Percentiles rank a stretch among this genome's conserved stretches.
Evolutionary conservation across 768 basidiomycete species (phyloP).

Genomic region (Cystobasidium ongulense): DNA sequence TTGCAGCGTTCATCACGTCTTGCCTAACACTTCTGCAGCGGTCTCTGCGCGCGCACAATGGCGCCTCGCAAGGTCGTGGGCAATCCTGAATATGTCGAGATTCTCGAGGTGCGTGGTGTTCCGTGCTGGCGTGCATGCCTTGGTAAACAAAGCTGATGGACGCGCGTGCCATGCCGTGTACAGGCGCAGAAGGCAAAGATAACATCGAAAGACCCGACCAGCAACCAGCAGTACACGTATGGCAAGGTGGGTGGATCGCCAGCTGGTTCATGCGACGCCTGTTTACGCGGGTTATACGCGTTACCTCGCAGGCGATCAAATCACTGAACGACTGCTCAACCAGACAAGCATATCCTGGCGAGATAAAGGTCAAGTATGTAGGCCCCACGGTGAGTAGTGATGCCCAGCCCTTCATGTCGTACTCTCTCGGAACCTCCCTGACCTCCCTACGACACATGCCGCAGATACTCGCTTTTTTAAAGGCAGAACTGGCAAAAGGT

Average conservation of each 20-base stretch:
- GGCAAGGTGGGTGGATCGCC: not conserved
- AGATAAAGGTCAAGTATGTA: constrained; percentile 11
- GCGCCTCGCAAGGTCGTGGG: not conserved
- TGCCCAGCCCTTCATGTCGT: not conserved
- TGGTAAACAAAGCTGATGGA: not conserved
- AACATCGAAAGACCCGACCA: not conserved
- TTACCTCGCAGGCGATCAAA: constrained; percentile 8
- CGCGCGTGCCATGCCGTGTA: not conserved
- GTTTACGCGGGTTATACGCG: not conserved
- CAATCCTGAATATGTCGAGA: constrained; percentile 11
- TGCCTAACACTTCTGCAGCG: too few relatives aligned
- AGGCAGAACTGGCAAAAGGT: not conserved
- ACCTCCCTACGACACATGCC: not conserved
- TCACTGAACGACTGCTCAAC: not conserved
- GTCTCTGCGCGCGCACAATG: not conserved
- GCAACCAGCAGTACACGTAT: not conserved
- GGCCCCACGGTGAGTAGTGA: not conserved
- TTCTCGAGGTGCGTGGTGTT: not conserved
- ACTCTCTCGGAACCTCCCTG: not conserved
- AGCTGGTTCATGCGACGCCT: not conserved
- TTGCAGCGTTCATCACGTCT: too few relatives aligned
- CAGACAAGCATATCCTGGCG: not conserved
- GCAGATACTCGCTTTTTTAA: not conserved
- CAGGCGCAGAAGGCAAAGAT: not conserved
- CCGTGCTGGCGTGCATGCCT: not conserved